Conservation (phyloP, 495 filamentous ascomycete species). For the Evansstolkia leycettana region DNA sequence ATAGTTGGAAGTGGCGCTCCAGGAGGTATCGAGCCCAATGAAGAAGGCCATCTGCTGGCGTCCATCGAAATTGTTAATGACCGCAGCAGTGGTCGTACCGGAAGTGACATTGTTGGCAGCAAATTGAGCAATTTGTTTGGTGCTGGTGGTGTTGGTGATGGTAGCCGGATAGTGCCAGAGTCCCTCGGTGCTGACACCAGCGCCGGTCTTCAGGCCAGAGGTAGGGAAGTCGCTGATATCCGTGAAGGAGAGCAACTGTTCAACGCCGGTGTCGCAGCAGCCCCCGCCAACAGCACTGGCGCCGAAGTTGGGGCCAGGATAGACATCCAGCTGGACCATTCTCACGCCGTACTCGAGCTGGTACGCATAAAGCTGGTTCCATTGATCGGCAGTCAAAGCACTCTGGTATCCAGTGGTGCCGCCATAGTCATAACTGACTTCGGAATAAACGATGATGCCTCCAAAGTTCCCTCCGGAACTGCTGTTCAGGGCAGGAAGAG, state of each 20-base stretch:
- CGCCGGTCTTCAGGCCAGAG: slow-evolving; percentile 34
- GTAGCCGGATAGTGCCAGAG: slow-evolving; percentile 47
- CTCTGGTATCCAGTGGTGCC: slow-evolving; percentile 29
- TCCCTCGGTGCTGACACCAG: slow-evolving; percentile 38
- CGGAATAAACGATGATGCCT: slow-evolving; percentile 43
- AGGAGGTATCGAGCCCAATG: slow-evolving; percentile 40
- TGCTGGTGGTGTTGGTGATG: slow-evolving; percentile 39
- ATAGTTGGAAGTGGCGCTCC: slow-evolving; percentile 42
- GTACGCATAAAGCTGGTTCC: slow-evolving; percentile 43
- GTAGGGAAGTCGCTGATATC: slow-evolving; percentile 36
- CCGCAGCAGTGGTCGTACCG: slow-evolving; percentile 33
- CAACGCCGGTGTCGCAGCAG: slow-evolving; percentile 36
- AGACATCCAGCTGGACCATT: slow-evolving; percentile 49
- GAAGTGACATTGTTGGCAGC: slow-evolving; percentile 16
- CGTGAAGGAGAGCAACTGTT: slow-evolving; percentile 39
- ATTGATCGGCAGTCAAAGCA: slow-evolving; percentile 44
- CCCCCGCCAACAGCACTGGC: slow-evolving; percentile 23
- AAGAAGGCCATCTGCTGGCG: slow-evolving; percentile 54
- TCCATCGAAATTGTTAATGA: slow-evolving; percentile 47
- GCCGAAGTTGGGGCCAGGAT: slow-evolving; percentile 40
- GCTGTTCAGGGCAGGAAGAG: slow-evolving; percentile 39
- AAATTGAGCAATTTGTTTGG: slow-evolving; percentile 42
- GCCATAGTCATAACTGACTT: slow-evolving; percentile 44
- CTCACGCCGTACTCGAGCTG: slow-evolving; percentile 45
- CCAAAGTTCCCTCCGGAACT: slow-evolving; percentile 40